These are phyloP conservation scores for Selenicereus undatus DNA, from an alignment of 148 eudicot genomes.

Conservation along the genomic window DNA sequence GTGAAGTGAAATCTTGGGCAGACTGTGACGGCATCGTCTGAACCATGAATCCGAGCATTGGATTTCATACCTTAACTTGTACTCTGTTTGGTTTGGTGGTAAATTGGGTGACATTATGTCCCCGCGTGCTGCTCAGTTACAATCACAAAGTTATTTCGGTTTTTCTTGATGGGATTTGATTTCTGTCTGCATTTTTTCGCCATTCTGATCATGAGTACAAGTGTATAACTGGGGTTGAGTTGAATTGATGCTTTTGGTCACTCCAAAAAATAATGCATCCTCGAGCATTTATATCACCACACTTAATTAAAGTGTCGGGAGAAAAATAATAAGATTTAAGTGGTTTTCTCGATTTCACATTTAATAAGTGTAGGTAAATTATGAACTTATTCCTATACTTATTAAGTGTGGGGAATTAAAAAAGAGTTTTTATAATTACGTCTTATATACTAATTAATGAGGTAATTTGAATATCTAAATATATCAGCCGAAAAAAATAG, in stretches of 20 bases:
- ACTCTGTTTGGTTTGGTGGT: background rate
- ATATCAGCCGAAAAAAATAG: too few relatives aligned
- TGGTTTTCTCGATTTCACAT: too few relatives aligned
- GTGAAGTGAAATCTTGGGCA: conserved; percentile 2
- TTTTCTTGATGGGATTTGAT: background rate
- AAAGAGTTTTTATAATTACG: too few relatives aligned
- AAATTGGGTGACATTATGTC: background rate
- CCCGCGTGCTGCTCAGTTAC: conserved; percentile 8
- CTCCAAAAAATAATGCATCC: too few relatives aligned
- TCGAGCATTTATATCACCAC: too few relatives aligned
- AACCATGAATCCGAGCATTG: conserved; percentile 12
- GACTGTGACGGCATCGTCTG: conserved; percentile 7
- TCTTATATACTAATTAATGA: too few relatives aligned
- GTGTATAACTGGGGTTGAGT: background rate
- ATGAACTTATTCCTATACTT: too few relatives aligned
- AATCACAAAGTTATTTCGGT: background rate
- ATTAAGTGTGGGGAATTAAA: too few relatives aligned
- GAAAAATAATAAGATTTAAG: too few relatives aligned
- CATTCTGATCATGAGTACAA: background rate
- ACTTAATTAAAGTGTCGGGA: too few relatives aligned
- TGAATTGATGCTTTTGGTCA: background rate
- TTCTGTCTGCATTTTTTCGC: background rate
- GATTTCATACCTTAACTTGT: background rate
- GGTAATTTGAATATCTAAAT: too few relatives aligned
- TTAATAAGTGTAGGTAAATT: too few relatives aligned